Evolutionary conservation across 202 grass and related monocot species (phyloP), one percentile per base, ranked within the genome.

Genomic region (Bolboschoenoplectus hybrid): DNA sequence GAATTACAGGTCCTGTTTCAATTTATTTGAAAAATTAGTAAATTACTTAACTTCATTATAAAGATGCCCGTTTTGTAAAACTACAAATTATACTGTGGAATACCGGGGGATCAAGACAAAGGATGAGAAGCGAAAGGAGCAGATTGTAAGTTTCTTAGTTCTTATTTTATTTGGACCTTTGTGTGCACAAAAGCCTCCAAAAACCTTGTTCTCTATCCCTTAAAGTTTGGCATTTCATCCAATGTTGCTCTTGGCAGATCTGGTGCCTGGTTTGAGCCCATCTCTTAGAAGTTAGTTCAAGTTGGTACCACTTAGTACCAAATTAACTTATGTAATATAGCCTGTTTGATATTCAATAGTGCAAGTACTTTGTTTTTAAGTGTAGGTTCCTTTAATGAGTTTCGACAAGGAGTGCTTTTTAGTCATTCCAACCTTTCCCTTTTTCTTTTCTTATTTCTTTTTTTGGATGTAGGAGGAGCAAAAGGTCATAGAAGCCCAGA

Each of bases 11-110:
- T 82, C 20, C 67, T 47, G 40, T 83, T 52, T 51, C 44, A 67
- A 20, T 52, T 39, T 83, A 73, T 82, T 1, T 81, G n/a, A 47
- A 67, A 85, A 85, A 67, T 35, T 69, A 70, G 43, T 41, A 7
- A 82, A 16, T 13, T 69, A 81, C 88, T 92, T 92, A 80, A 94
- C 89, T 39, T 83, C 13, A 65, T 58, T 84, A 56, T 20, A 50
- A 74, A 96, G 96, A n/a, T 98, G 93, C n/a, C 96, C 93, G 0
- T 96, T 91, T n/a, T 98, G 96, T 89, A 98, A 98, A 85, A 96
- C 87, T 71, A 39, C 90, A 69, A 98, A 86, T 74, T 98, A 96
- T 20, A 88, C 90, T 0, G 91, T 98, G 14, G 96, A 98, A 86
- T 98, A 98, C 87, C 90, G 90, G 0, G 96, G 96, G 4, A 63